Conservation (phyloP, 495 filamentous ascomycete species). For the Chlorociboria aeruginascens region DNA sequence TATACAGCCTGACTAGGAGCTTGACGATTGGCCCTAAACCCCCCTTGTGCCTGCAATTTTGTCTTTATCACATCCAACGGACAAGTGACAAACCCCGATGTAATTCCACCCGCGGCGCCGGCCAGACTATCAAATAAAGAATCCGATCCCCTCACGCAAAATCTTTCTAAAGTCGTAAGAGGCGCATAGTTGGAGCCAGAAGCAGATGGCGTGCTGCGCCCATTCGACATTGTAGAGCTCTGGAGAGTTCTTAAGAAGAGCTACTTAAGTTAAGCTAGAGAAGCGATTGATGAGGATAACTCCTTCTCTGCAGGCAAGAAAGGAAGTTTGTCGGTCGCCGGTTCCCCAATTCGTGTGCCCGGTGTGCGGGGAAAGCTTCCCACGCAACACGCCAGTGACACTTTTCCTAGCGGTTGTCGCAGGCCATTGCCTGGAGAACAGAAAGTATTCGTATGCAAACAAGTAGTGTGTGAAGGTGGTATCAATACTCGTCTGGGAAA, state of each 20-base stretch:
- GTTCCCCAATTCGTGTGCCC: constrained; percentile 20
- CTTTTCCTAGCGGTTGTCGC: constrained; percentile 30
- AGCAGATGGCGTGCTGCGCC: constrained; percentile 17
- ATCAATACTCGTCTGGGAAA: too few species aligned
- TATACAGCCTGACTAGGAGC: constrained; percentile 44
- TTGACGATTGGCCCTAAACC: constrained; percentile 33
- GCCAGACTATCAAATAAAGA: constrained; percentile 52
- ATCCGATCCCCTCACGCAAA: constrained; percentile 34
- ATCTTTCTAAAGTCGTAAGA: constrained; percentile 45
- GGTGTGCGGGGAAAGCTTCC: constrained; percentile 41
- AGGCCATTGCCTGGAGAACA: constrained; percentile 26
- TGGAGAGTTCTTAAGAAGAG: background rate
- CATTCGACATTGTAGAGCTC: constrained; percentile 20
- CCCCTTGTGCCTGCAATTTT: constrained; percentile 91
- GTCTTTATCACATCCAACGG: constrained; percentile 99
- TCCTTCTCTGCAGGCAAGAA: constrained; percentile 7
- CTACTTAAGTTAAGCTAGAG: constrained; percentile 4
- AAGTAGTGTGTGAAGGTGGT: background rate
- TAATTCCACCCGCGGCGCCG: constrained; percentile 79
- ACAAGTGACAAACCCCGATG: constrained; percentile 88
- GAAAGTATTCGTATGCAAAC: background rate
- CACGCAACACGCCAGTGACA: constrained; percentile 34
- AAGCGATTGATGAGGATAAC: background rate
- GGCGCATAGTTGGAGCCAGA: constrained; percentile 19
- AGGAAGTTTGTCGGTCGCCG: constrained; percentile 8